phyloP scores from a whole-genome alignment of 1,284 basidiomycete species.

The Pyrrhoderma noxium region DNA sequence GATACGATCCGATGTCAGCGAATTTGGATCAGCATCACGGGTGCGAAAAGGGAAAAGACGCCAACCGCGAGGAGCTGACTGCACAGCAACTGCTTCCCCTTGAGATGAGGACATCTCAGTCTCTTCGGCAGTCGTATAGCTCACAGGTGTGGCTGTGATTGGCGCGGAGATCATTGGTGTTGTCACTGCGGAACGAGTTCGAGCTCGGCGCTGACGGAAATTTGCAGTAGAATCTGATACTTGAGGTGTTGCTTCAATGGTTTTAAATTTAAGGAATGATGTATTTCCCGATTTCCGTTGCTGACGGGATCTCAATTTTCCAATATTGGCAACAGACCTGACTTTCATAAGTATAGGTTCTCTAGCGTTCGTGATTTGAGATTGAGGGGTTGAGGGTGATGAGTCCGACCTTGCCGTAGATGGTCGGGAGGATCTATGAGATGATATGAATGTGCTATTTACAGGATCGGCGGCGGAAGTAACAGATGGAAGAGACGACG shows the following conservation, averaged over 20 bases:
- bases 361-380: not conserved
- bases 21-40: conserved; percentile 3
- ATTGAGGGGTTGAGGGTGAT: not conserved
- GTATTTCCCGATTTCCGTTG: conserved; percentile 4
- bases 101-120: not conserved
- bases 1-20: not conserved
- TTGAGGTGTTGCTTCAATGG: conserved; percentile 8
- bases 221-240: not conserved
- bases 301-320: not conserved
- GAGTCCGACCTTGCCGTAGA: conserved; percentile 3
- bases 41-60: conserved; percentile 7
- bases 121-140: not conserved
- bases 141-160: not conserved
- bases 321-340: conserved; percentile 3
- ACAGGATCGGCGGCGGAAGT: not conserved
- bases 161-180: conserved; percentile 10
- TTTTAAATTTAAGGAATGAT: conserved; percentile 8
- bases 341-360: not conserved
- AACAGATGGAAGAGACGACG: conserved; percentile 6
- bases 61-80: conserved; percentile 3
- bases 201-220: conserved; percentile 1
- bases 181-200: conserved; percentile 4
- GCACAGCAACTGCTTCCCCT: not conserved
- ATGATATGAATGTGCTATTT: not conserved
- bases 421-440: not conserved